Conservation (phyloP, 345 rosid genomes). For the Gossypium anomalum region DNA sequence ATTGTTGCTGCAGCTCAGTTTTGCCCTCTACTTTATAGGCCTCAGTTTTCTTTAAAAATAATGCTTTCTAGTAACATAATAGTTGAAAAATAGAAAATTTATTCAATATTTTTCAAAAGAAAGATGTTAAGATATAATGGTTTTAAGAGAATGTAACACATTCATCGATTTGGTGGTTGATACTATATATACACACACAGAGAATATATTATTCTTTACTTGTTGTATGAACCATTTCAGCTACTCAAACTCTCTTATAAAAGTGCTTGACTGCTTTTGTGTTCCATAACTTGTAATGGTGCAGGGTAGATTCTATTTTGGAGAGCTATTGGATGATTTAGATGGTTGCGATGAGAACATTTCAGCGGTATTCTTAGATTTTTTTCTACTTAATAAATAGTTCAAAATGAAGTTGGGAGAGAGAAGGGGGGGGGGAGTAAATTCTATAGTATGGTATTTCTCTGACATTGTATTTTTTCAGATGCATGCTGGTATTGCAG, state of each 20-base stretch:
- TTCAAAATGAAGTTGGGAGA: neutral
- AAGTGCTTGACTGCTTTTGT: neutral
- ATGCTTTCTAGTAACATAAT: neutral
- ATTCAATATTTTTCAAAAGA: neutral
- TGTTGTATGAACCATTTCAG: neutral
- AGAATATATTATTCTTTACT: too few relatives aligned
- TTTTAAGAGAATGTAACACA: neutral
- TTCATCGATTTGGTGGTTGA: neutral
- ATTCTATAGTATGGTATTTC: conserved; percentile 10
- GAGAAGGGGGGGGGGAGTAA: neutral
- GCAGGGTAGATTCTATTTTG: conserved; percentile 95
- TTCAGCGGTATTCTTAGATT: conserved; percentile 51
- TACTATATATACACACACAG: neutral
- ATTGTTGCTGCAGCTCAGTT: neutral
- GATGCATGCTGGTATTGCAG: conserved; percentile 91
- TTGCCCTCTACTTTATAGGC: neutral
- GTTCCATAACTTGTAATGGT: conserved; percentile 19
- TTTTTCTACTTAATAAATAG: conserved; percentile 17
- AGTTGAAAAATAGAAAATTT: neutral
- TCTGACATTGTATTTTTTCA: conserved; percentile 36
- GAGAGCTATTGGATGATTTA: conserved; percentile 58
- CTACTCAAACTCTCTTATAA: neutral
- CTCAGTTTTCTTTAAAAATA: neutral
- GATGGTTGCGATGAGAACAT: conserved; percentile 65
- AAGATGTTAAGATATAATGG: neutral